These are phyloP conservation scores for Leishmania amazonensis DNA, from an alignment of 208 protist genomes.

Conservation along the genomic window DNA sequence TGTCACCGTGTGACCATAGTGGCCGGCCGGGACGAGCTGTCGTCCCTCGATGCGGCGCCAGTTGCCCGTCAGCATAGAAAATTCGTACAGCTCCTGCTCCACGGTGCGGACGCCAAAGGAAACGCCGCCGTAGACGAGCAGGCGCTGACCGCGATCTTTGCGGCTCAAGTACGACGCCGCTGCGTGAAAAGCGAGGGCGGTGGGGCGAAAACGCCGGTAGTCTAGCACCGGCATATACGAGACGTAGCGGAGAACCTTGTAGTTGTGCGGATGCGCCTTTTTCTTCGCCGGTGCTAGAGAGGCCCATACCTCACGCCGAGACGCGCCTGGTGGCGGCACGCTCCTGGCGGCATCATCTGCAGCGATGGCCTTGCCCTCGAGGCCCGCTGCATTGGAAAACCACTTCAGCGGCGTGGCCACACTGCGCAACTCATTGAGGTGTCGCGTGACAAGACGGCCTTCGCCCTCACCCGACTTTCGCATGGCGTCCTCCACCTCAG, in stretches of 20 bases:
- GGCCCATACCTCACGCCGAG: slow-evolving; percentile 74
- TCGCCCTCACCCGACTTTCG: slow-evolving; percentile 13
- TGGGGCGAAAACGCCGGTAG: slow-evolving; percentile 67
- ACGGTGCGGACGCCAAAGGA: slow-evolving; percentile 25
- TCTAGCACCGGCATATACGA: slow-evolving; percentile 52
- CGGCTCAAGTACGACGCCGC: slow-evolving; percentile 55
- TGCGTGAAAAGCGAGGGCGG: slow-evolving; percentile 68
- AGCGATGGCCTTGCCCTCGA: slow-evolving; percentile 19
- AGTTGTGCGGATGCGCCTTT: slow-evolving; percentile 44
- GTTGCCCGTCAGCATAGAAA: slow-evolving; percentile 69
- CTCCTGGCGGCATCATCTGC: neutral
- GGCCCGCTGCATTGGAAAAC: slow-evolving; percentile 18
- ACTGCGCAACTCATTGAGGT: slow-evolving; percentile 2
- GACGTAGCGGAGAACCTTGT: slow-evolving; percentile 61
- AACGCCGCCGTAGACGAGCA: slow-evolving; percentile 83
- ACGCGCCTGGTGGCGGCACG: slow-evolving; percentile 9
- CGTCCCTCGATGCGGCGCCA: slow-evolving; percentile 83
- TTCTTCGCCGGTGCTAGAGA: slow-evolving; percentile 48
- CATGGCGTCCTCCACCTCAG: slow-evolving; percentile 1
- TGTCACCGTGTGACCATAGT: slow-evolving; percentile 78
- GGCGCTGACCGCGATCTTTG: slow-evolving; percentile 65
- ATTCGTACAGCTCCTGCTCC: slow-evolving; percentile 88
- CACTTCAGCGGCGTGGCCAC: slow-evolving; percentile 40
- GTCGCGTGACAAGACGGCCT: slow-evolving; percentile 22
- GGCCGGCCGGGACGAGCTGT: slow-evolving; percentile 69